phyloP scores from a whole-genome alignment of 1,139 yeast species.

The Saccharomycopsis hybrid region DNA sequence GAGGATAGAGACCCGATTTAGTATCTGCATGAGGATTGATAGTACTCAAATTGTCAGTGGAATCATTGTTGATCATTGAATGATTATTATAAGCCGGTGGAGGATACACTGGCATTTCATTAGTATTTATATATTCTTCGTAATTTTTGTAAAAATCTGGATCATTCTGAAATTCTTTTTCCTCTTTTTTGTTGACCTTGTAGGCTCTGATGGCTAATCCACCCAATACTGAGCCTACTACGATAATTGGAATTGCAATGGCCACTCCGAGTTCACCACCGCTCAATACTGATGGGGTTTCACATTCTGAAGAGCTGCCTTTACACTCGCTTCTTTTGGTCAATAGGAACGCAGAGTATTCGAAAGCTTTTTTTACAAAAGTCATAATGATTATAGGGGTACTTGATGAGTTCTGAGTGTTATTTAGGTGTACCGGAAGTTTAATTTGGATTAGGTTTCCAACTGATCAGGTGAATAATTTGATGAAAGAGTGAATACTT shows the following conservation, averaged over 20 bases:
- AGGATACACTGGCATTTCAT: constrained; percentile 20
- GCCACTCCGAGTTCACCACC: constrained; percentile 57
- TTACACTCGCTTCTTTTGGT: constrained; percentile 14
- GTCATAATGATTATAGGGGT: background rate
- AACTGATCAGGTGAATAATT: no score
- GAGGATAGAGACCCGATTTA: background rate
- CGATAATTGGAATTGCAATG: constrained; percentile 45
- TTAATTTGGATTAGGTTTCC: background rate
- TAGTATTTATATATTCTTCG: constrained; percentile 18
- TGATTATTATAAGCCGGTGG: constrained; percentile 18
- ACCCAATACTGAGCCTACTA: constrained; percentile 43
- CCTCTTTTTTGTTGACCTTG: constrained; percentile 50
- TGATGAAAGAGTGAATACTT: no score
- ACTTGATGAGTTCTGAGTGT: background rate
- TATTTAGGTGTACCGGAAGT: background rate
- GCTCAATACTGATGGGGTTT: constrained; percentile 15
- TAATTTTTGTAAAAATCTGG: constrained; percentile 48
- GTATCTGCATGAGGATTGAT: background rate
- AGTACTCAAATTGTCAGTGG: constrained; percentile 7
- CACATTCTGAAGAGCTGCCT: constrained; percentile 18
- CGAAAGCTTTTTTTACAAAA: background rate
- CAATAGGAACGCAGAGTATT: background rate
- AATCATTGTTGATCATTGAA: constrained; percentile 19
- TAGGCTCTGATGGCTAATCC: constrained; percentile 49
- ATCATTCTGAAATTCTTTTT: constrained; percentile 47